These are phyloP conservation scores for Sphagnum contortum DNA, from an alignment of 225 moss, liverwort and hornwort species.

Conservation along the genomic window DNA sequence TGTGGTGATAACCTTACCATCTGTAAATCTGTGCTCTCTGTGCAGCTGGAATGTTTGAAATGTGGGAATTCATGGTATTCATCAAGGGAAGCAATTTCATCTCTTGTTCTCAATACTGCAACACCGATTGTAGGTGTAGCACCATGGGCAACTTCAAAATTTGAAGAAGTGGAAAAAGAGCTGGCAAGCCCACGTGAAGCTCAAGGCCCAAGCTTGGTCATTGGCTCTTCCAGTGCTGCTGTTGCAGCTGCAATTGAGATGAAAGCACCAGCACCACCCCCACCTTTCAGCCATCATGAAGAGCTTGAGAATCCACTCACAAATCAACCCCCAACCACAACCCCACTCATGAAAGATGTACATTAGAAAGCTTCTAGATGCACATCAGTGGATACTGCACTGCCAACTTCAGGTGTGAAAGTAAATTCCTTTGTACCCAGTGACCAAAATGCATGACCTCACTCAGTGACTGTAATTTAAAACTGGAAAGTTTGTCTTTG, in stretches of 20 bases:
- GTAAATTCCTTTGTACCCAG: too few relatives aligned
- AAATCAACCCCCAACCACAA: slow-evolving; percentile 25
- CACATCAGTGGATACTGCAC: too few relatives aligned
- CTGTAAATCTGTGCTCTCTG: neutral
- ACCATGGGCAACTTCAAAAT: slow-evolving; percentile 94
- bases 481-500: too few relatives aligned
- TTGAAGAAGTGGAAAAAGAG: slow-evolving; percentile 86
- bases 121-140: slow-evolving; percentile 68
- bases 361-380: too few relatives aligned
- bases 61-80: slow-evolving; percentile 96
- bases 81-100: slow-evolving; percentile 72
- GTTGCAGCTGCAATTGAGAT: slow-evolving; percentile 5
- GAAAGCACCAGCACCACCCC: slow-evolving; percentile 10
- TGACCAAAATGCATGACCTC: too few relatives aligned
- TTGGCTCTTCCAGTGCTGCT: slow-evolving; percentile 9
- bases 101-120: slow-evolving; percentile 49
- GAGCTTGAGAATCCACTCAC: slow-evolving; percentile 28
- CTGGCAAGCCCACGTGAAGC: slow-evolving; percentile 28
- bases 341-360: slow-evolving; percentile 20
- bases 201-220: neutral
- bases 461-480: too few relatives aligned
- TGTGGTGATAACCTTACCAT: too few relatives aligned
- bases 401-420: too few relatives aligned
- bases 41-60: slow-evolving; percentile 86
- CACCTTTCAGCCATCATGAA: slow-evolving; percentile 9